Evolutionary conservation across 2,329 filamentous ascomycete genomes (phyloP).

Genomic region (Aureobasidium subglaciale): DNA sequence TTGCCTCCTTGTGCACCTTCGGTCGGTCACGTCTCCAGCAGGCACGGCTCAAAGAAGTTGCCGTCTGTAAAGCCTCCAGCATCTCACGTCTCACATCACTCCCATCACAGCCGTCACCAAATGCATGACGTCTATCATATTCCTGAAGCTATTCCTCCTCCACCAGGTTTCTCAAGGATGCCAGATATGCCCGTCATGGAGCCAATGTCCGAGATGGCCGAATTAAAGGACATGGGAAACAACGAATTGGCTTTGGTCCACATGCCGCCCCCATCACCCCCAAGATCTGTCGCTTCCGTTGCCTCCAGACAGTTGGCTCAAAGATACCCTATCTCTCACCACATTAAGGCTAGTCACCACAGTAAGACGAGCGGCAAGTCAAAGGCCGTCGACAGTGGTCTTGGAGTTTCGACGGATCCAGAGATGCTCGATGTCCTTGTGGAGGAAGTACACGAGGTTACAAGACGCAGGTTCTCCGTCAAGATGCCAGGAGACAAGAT

Average conservation of each 20-base stretch:
- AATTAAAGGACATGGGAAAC: background rate
- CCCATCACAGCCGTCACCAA: background rate
- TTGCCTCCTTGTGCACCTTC: background rate
- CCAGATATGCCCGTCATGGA: background rate
- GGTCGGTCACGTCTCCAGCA: background rate
- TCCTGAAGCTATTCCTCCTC: background rate
- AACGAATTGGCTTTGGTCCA: background rate
- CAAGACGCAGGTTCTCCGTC: background rate
- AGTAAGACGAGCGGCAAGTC: background rate
- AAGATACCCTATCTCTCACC: background rate
- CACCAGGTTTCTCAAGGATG: background rate
- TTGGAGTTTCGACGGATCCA: background rate
- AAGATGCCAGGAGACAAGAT: constrained; percentile 3
- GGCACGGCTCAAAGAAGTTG: background rate
- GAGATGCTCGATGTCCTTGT: background rate
- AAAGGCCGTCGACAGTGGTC: background rate
- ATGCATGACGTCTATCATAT: background rate
- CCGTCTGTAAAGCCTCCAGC: background rate
- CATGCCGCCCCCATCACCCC: background rate
- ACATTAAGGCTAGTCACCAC: background rate
- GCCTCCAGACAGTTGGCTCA: background rate
- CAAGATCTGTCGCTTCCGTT: background rate
- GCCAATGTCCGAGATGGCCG: background rate
- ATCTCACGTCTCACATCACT: background rate
- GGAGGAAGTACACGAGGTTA: background rate